A percentile compares a stretch with the other conserved stretches of the same genome.
phyloP scores from a whole-genome alignment of 225 moss, liverwort and hornwort species.

The Bryoerythrophyllum caledonicum region DNA sequence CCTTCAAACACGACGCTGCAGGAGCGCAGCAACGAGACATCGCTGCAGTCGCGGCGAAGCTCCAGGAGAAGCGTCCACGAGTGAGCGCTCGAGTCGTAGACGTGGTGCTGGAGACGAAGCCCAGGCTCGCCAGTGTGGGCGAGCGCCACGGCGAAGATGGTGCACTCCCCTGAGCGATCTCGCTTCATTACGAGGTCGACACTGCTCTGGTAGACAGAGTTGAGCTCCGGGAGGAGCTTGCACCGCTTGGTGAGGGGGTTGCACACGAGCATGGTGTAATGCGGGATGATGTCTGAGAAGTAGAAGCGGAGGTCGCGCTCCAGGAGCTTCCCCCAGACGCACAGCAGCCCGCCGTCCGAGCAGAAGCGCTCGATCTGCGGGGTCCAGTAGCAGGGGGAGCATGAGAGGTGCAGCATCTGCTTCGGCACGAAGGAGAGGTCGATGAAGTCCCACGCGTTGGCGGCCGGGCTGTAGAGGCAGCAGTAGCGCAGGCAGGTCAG shows the following conservation, averaged over 20 bases:
- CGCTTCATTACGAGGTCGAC: constrained; percentile 20
- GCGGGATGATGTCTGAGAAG: neutral
- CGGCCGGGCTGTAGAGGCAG: constrained; percentile 16
- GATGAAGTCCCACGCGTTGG: constrained; percentile 26
- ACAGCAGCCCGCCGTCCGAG: constrained; percentile 19
- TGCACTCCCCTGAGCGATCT: constrained; percentile 11
- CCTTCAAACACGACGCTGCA: constrained; percentile 12
- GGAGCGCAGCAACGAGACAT: constrained; percentile 9
- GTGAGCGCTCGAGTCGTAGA: constrained; percentile 19
- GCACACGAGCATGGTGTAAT: constrained; percentile 16
- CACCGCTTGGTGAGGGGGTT: constrained; percentile 26
- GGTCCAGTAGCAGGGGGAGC: neutral
- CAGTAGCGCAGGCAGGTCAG: constrained; percentile 11
- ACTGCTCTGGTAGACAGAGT: neutral
- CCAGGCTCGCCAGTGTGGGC: neutral
- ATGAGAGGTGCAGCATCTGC: constrained; percentile 1
- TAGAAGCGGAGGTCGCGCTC: neutral
- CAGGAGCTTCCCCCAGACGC: neutral
- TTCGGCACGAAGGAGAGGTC: constrained; percentile 32
- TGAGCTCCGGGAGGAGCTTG: neutral
- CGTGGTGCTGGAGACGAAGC: constrained; percentile 2
- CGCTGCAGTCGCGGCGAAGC: constrained; percentile 11
- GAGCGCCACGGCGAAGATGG: constrained; percentile 15
- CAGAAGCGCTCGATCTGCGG: constrained; percentile 5
- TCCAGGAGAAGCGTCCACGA: constrained; percentile 20